Base-by-base conservation (phyloP, 177 flowering plant genomes). In the Telopea speciosissima region DNA sequence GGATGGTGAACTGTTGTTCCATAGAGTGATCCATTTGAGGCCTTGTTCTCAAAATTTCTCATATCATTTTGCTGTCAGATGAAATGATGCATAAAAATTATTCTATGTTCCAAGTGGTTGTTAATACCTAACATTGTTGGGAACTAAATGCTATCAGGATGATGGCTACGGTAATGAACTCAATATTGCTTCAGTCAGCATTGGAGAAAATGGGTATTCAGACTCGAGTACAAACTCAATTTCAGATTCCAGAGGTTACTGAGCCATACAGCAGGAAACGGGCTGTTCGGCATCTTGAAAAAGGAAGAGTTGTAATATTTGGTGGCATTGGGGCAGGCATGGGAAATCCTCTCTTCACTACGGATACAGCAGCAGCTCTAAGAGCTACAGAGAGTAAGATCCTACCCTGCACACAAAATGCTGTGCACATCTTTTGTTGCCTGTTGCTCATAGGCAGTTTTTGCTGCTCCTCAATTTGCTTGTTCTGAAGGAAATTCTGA, bases 281-380 rank as follows among this genome's bases (percentile, higher is more conserved):
- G 33, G 96, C 96, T 24, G 88, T 95, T 45, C 81, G 94, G 23
- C 99, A 95, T 83, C 91, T 92, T 67, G 99, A 92, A 69, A 95
- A 95, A 76, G 92, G 96, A 70, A 83, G 97, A 72, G 96, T 95
- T 58, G 99, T 92, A 24, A 90, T 95, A 62, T 95, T 95, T 80
- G 98, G 95, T 67, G 98, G 98, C 33, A 81, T 88, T 72, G 97
- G 98, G 72, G 93, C 89, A 45, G 91, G 96, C 23, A 78, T 86
- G 28, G 97, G 97, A 74, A 92, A 88, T 73, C 97, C 93, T 24
- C 91, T 87, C 49, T 92, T 95, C 69, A 84, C 92, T 21, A 92
- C 99, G 17, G 99, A 95, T 71, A 85, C 91, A 25, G 91, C 97
- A 14, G 99, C 97, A 58, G 97, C 97, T 28, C 84, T 95, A 21